A percentile compares a stretch with the other conserved stretches of the same genome.
phyloP scores from a whole-genome alignment of 2,329 filamentous ascomycete genomes.

The Aspergillus ruber region DNA sequence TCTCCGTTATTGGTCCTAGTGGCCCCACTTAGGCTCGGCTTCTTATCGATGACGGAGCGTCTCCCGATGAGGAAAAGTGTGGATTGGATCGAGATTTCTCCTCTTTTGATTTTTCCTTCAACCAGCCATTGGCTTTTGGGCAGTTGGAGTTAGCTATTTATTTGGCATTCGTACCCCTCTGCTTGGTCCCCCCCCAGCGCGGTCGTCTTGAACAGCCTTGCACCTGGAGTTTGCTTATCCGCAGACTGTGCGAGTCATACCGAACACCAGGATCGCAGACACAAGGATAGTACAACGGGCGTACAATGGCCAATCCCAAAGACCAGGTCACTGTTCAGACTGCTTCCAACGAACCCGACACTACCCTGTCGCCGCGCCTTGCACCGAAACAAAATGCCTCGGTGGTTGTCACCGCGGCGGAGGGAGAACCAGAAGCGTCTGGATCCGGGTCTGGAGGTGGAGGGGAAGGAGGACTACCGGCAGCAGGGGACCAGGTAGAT shows the following conservation, averaged over 20 bases:
- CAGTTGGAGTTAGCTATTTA: constrained; percentile 11
- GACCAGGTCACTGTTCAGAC: constrained; percentile 19
- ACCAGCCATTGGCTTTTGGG: constrained; percentile 5
- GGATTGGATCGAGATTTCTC: not conserved
- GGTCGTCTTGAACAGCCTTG: too few species aligned
- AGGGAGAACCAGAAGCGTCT: constrained; percentile 10
- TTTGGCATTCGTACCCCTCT: constrained; percentile 9
- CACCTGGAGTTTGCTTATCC: too few species aligned
- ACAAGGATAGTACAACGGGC: not conserved
- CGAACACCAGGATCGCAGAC: too few species aligned
- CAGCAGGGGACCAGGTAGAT: constrained; percentile 33
- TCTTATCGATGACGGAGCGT: not conserved
- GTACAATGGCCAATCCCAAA: constrained; percentile 23
- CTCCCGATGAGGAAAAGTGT: constrained; percentile 6
- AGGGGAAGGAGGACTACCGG: constrained; percentile 7
- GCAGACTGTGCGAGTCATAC: too few species aligned
- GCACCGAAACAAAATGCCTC: constrained; percentile 12
- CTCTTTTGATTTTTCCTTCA: constrained; percentile 2
- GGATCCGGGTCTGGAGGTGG: not conserved
- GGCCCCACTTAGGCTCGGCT: constrained; percentile 1
- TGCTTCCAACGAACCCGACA: constrained; percentile 5
- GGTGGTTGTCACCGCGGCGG: constrained; percentile 10
- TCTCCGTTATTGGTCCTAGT: constrained; percentile 1
- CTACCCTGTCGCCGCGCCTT: constrained; percentile 5
- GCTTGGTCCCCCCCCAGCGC: not conserved